A percentile compares a stretch with the other conserved stretches of the same genome.
Conservation (phyloP, 2,329 filamentous ascomycete species). For the Penicillium thymicola region DNA sequence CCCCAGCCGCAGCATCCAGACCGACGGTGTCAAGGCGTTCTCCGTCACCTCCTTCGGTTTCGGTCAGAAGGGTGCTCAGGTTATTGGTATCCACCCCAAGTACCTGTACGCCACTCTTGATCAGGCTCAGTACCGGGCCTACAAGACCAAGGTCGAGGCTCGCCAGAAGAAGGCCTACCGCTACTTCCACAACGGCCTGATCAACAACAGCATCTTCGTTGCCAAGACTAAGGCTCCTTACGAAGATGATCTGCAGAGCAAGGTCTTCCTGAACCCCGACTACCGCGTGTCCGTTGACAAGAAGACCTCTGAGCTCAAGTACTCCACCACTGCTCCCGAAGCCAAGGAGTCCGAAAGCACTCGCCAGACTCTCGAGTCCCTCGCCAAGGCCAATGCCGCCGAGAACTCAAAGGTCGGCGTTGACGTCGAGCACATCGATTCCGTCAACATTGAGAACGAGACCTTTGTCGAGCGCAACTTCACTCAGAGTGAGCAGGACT, state of each 20-base stretch:
- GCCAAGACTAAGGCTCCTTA: slow-evolving; percentile 92
- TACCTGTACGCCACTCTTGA: slow-evolving; percentile 96
- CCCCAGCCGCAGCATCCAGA: slow-evolving; percentile 91
- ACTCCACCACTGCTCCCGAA: slow-evolving; percentile 66
- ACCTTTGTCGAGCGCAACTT: slow-evolving; percentile 96
- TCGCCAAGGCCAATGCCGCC: slow-evolving; percentile 63
- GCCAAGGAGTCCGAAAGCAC: slow-evolving; percentile 61
- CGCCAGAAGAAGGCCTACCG: slow-evolving; percentile 98
- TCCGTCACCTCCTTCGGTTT: slow-evolving; percentile 99
- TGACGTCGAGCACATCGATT: slow-evolving; percentile 83
- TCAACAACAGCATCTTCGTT: slow-evolving; percentile 97
- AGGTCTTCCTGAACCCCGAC: slow-evolving; percentile 90
- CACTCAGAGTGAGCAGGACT: slow-evolving; percentile 75
- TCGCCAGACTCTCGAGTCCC: slow-evolving; percentile 70
- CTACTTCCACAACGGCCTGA: slow-evolving; percentile 96
- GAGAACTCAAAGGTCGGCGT: slow-evolving; percentile 80
- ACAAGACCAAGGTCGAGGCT: slow-evolving; percentile 83
- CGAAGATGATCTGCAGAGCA: slow-evolving; percentile 77
- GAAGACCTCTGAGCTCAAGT: slow-evolving; percentile 77
- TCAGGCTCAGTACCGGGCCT: slow-evolving; percentile 73
- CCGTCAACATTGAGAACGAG: slow-evolving; percentile 89
- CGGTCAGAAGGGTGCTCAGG: slow-evolving; percentile 97
- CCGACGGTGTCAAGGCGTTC: slow-evolving; percentile 97
- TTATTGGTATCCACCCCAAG: slow-evolving; percentile 92
- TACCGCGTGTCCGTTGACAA: slow-evolving; percentile 82